Evolutionary conservation across 2,329 filamentous ascomycete genomes (phyloP), one percentile per base, ranked within the genome.

Genomic region (Beauveria pseudobassiana): DNA sequence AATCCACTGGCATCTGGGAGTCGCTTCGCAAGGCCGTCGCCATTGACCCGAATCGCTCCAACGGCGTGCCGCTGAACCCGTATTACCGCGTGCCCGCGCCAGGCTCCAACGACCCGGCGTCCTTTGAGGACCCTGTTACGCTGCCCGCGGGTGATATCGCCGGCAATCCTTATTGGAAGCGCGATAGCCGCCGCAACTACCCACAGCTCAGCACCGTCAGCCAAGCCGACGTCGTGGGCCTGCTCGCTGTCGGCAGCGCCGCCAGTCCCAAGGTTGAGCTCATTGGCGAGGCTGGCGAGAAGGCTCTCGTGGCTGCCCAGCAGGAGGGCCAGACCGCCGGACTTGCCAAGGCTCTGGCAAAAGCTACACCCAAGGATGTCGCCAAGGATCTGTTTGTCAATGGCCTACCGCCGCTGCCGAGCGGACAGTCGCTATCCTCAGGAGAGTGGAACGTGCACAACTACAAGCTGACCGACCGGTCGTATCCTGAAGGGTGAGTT

Each of bases 1-100:
- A 96, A 74, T 95, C 93, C 57, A 85, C 82, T 45, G 95, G 95
- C 46, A 80, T 98, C 76, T 98, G 91, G 90, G 92, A 93, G 72
- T 80, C 79, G 62, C 79, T 99, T 74, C 92, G 93, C 74, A 85
- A 87, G 68, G 74, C 88, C 69, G 76, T 97, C 67, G 86, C 91
- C 67, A 79, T 99, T 71, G 93, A 96, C 75, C 84, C 92, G 42
- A 86, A 90, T 71, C 93, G 95, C 67, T 97, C 93, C 67, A 92
- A 89, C 70, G 95, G 95, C 75, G 80, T 99, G 22, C 95, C 95
- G 52, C 80, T 99, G 70, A 98, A 98, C 83, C 87, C 92, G 46
- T 88, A 93, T 80, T 97, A 85, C 84, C 93, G 95, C 69, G 88
- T 90, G 77, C 95, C 95, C 63, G 78, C 93, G 0, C 75, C 75